Evolutionary conservation across 1,139 yeast genomes (phyloP), one percentile per base, ranked within the genome.

Genomic region (Sugiyamaella sp.): DNA sequence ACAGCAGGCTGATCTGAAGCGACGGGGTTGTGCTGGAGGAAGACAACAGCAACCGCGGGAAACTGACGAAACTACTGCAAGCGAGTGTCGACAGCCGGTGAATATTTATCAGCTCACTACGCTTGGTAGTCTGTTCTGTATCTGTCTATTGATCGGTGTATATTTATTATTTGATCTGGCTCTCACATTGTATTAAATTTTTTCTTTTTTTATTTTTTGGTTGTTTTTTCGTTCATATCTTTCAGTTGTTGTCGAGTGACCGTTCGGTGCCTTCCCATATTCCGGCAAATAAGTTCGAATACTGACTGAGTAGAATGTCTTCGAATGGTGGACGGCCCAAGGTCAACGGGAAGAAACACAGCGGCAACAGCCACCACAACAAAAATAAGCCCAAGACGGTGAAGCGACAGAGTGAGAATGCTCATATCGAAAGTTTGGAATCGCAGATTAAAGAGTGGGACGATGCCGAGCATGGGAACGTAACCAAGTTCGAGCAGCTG

Each of bases 401-500:
- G 45, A 53, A 53, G 48, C 33, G 51, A 55, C 37, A 61, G 43
- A 56, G 55, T 43, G 66, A 63, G 44, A 54, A 52, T 39, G 61
- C 43, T 59, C 65, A 20, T 71, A 71, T 61, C 71, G 70, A 56
- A 57, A 66, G 37, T 49, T 63, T 52, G 54, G 61, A 61, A 32
- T 45, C 48, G 4, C 55, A 55, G 48, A 57, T 63, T 27, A 49
- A 51, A 10, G 60, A 61, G 32, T 65, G 61, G 54, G 66, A 58
- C 9, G 57, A 55, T 5, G 55, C 55, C 17, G 57, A 53, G 14
- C 44, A 58, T 33, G 51, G 55, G 37, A 49, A 49, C 17, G 41
- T 60, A 22, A 55, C 57, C 4, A 61, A 63, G 42, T 74, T 74
- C 55, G 63, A 64, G 2, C 93, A 93, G 58, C 77, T 93, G 24